phyloP scores from a whole-genome alignment of 495 filamentous ascomycete genomes.

The Pyrenula massariospora region DNA sequence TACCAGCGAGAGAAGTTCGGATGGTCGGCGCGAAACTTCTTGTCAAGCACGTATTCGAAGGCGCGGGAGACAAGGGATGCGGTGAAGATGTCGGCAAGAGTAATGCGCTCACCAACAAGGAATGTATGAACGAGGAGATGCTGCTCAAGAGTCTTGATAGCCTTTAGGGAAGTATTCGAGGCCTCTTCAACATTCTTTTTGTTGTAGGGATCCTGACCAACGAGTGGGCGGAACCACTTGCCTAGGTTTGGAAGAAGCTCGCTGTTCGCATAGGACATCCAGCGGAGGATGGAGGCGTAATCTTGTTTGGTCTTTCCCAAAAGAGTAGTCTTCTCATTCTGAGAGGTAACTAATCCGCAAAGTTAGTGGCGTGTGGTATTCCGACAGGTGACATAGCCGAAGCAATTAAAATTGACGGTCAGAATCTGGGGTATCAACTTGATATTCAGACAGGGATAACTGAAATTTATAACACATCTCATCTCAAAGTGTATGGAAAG shows the following conservation, averaged over 20 bases:
- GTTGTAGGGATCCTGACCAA: conserved; percentile 80
- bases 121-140: conserved; percentile 91
- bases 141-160: conserved; percentile 60
- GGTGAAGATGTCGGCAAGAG: conserved; percentile 85
- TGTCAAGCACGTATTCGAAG: conserved; percentile 83
- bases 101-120: conserved; percentile 94
- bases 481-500: conserved; percentile 48
- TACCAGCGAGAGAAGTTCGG: conserved; percentile 89
- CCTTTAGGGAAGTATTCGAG: conserved; percentile 52
- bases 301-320: conserved; percentile 99
- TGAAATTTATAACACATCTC: conserved; percentile 62
- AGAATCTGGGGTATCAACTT: conserved; percentile 8
- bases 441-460: conserved; percentile 99
- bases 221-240: conserved; percentile 79
- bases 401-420: too few relatives aligned
- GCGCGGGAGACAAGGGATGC: conserved; percentile 66
- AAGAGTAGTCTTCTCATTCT: conserved; percentile 99
- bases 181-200: conserved; percentile 89
- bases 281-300: conserved; percentile 92
- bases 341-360: conserved; percentile 68
- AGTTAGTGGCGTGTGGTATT: conserved; percentile 8
- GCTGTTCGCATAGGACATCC: conserved; percentile 86
- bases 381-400: conserved; percentile 17
- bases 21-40: conserved; percentile 67
- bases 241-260: conserved; percentile 69